Evolutionary conservation across 2,329 filamentous ascomycete species (phyloP).

Genomic region (Fusarium denticulatum): DNA sequence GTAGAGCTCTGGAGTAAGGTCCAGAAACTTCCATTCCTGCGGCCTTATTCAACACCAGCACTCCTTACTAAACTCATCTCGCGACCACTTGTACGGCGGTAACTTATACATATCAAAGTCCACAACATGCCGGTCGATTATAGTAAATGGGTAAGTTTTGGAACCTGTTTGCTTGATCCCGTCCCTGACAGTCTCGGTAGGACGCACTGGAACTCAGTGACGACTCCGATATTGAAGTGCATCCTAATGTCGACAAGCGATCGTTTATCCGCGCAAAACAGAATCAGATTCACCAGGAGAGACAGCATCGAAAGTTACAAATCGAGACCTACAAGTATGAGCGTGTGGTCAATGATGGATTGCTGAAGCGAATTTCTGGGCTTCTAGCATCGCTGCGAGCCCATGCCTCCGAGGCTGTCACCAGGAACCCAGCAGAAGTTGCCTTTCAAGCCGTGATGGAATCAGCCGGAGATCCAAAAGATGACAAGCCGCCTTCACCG

Average conservation of each 20-base stretch:
- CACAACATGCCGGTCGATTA: conserved; percentile 64
- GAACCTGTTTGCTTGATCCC: neutral
- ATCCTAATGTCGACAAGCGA: conserved; percentile 97
- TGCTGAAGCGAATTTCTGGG: conserved; percentile 83
- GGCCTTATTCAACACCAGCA: neutral
- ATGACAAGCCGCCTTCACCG: conserved; percentile 77
- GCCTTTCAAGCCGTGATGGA: conserved; percentile 93
- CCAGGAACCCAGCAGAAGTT: conserved; percentile 77
- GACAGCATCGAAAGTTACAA: conserved; percentile 83
- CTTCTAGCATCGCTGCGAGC: conserved; percentile 79
- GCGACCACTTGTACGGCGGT: neutral
- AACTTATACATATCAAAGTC: neutral
- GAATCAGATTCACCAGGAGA: conserved; percentile 93
- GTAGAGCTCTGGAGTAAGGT: conserved; percentile 31
- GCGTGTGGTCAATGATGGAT: conserved; percentile 89
- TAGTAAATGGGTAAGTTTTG: conserved; percentile 72
- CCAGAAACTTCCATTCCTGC: conserved; percentile 42
- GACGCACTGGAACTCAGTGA: conserved; percentile 96
- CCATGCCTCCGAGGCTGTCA: conserved; percentile 74
- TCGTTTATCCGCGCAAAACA: conserved; percentile 99
- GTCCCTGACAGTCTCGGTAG: conserved; percentile 52
- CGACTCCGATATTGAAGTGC: conserved; percentile 97
- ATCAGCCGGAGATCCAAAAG: conserved; percentile 74
- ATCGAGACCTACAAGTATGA: conserved; percentile 95
- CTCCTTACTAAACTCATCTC: neutral